Evolutionary conservation across 2,329 filamentous ascomycete species (phyloP), one percentile per base, ranked within the genome.

Genomic region (Fusarium sacchari): DNA sequence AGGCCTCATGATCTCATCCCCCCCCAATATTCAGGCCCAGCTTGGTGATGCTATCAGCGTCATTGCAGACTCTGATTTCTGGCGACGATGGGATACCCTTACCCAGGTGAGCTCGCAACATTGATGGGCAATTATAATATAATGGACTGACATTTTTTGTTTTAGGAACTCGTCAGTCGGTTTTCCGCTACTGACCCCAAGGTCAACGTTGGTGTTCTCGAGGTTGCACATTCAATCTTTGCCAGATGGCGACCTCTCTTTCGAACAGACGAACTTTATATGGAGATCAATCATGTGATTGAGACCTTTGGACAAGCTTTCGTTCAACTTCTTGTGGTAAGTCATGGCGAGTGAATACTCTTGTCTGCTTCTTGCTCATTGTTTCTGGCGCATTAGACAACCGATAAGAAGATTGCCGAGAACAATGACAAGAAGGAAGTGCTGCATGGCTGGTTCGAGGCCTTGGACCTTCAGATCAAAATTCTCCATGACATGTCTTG

Each of bases 201-300:
- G 74, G 88, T 95, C 81, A 99, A 98, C 83, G 94, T 95, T 78
- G 97, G 96, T 75, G 96, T 99, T 24, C 87, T 99, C 69, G 95
- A 97, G 83, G 96, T 99, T 49, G 97, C 97, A 76, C 96, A 99
- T 84, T 98, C 96, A 55, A 98, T 99, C 78, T 99, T 98, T 85
- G 94, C 93, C 81, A 89, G 96, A 82, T 99, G 96, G 96, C 90
- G 96, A 74, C 97, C 96, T 14, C 88, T 99, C 44, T 98, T 97
- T 85, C 91, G 93, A 70, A 97, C 95, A 47, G 94, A 99, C 82
- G 94, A 93, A 57, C 90, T 99, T 17, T 99, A 95, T 82, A 93
- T 91, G 40, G 96, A 99, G 84, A 97, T 99, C 85, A 96, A 97
- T 83, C 96, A 99, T 85, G 97, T 99, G 64, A 88, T 99, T 59